These are phyloP conservation scores for Echinosophora koreensis DNA, from an alignment of 306 rosid genomes.

Conservation along the genomic window DNA sequence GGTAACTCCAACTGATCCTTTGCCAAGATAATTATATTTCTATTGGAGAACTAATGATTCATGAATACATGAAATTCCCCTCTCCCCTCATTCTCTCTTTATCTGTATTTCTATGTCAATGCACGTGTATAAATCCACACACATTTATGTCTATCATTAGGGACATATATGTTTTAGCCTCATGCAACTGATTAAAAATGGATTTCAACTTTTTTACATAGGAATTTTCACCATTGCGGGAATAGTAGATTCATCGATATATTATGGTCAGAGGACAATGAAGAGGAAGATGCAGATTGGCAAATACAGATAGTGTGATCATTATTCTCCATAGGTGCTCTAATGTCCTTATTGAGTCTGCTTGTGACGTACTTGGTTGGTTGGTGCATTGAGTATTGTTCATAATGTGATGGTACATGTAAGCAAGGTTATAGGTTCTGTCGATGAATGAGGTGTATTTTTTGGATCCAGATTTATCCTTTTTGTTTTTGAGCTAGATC, in stretches of 20 bases:
- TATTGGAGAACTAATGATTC: not conserved
- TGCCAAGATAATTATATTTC: not conserved
- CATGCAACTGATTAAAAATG: constrained; percentile 31
- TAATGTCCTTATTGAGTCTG: constrained; percentile 34
- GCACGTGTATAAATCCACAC: not conserved
- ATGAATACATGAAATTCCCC: not conserved
- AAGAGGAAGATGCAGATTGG: constrained; percentile 78
- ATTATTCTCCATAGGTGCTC: constrained; percentile 31
- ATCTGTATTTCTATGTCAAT: not conserved
- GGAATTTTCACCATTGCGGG: constrained; percentile 88
- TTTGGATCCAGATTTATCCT: constrained; percentile 20
- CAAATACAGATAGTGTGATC: constrained; percentile 55
- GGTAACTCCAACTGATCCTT: not conserved
- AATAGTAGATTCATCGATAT: constrained; percentile 78
- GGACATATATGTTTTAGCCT: not conserved
- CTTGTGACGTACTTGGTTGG: constrained; percentile 27
- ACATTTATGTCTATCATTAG: not conserved
- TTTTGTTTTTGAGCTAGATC: not conserved
- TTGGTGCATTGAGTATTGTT: constrained; percentile 30
- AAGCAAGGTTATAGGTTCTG: constrained; percentile 32
- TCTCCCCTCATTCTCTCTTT: not conserved
- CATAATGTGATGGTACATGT: constrained; percentile 15
- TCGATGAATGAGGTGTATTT: constrained; percentile 35
- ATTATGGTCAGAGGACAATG: constrained; percentile 73
- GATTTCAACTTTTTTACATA: constrained; percentile 39